Base-by-base conservation (phyloP, 306 rosid genomes). In the Styphnolobium japonicum region DNA sequence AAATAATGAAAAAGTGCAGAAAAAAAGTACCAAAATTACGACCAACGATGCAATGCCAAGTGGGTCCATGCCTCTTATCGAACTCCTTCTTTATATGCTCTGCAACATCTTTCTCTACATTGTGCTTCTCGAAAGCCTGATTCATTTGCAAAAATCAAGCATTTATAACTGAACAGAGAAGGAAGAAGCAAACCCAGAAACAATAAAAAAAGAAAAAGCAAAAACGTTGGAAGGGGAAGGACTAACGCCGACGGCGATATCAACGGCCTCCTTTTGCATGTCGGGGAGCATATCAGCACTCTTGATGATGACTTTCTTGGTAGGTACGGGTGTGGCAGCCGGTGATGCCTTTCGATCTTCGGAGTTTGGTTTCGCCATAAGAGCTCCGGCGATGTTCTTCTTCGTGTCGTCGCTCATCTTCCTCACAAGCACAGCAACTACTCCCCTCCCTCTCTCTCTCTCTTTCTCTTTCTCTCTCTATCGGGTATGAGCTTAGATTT, bases 31-130 rank as follows among this genome's bases (percentile, higher is more conserved):
- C 98, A 27, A 94, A 94, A 86, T 94, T 94, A 52, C 98, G 93
- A 63, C 98, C 98, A 23, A 94, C 98, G 78, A 94, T 94, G 86
- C 97, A 92, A 87, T 94, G 98, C 98, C 98, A 94, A 39, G 98
- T 94, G 34, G 98, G 93, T 15, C 97, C 97, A 51, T 94, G 97
- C 73, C 86, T 90, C 85, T 80, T 87, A 78, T 94, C 98, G 67
- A 94, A 94, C 85, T 92, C 97, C 84, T 94, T 94, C 97, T 94
- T 94, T 74, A 94, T 94, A 22, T 46, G 74, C 88, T 94, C 98
- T 11, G 98, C 98, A 40, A 92, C 96, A 55, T 94, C 98, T 82
- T 94, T 94, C 92, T 94, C 98, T 4, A 94, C 88, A 63, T 89
- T 74, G 62, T 88, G 83, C 84, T 88, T 94, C 89, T 94, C 98